Base-by-base conservation (phyloP, 1,284 basidiomycete species). In the Mrakiaceae sp. region DNA sequence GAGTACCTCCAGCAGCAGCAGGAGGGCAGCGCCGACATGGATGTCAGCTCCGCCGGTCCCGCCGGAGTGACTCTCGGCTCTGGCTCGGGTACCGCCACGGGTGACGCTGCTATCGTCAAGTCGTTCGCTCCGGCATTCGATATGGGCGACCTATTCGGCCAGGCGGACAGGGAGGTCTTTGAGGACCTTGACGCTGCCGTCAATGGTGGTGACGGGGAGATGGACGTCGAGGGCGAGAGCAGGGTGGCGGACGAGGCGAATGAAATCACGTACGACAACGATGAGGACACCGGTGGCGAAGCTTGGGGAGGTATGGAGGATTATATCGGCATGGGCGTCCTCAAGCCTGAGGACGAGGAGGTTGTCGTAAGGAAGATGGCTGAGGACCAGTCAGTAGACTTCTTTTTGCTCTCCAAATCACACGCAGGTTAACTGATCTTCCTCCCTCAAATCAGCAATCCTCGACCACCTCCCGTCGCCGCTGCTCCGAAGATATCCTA, bases 81-180 rank as follows among this genome's bases (percentile, higher is more conserved):
- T 8, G 42, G 44, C 27, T 39, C 44, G 1, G 63, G 63, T 42
- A 54, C 58, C 5, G 51, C 54, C 48, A 58, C 64, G 9, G 88
- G 87, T 5, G 83, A 85, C 70, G 84, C 87, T 0, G 82, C 85
- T 68, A 88, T 92, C 60, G 71, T 90, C 4, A 79, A 78, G 2
- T 72, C 78, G 58, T 82, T 88, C 59, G 83, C 84, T 3, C 82
- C 84, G 66, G 84, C 87, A 4, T 91, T 92, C 70, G 81, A 84
- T 66, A 76, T 92, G 1, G 86, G 81, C 10, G 88, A 84, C 0
- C 75, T 91, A 1, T 90, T 90, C 69, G 82, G 82, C 8, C 81
- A 81, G 59, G 88, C 87, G 0, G 89, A 91, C 72, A 81, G 81
- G 11, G 85, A 85, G 9, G 86, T 86, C 0, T 87, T 89, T 66